Percentiles rank a stretch among this genome's conserved stretches.
Conservation (phyloP, 2,329 filamentous ascomycete species). For the Pseudogymnoascus sp. region DNA sequence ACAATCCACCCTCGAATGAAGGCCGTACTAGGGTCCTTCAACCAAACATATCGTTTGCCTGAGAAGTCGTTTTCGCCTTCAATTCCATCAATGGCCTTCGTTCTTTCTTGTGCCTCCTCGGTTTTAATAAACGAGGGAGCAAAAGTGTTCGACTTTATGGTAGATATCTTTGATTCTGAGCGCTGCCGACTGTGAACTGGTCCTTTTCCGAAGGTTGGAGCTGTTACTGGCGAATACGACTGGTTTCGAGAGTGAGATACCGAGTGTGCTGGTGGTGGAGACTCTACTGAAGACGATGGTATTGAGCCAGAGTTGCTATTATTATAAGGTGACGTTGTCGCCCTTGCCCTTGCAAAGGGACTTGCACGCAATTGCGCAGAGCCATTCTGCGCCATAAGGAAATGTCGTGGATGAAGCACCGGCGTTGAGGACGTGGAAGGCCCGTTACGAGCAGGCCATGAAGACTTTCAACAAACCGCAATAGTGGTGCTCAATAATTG, state of each 20-base stretch:
- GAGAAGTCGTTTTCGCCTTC: conserved; percentile 99
- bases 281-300: conserved; percentile 43
- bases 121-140: conserved; percentile 93
- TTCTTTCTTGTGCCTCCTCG: conserved; percentile 57
- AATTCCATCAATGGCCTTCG: conserved; percentile 59
- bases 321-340: conserved; percentile 54
- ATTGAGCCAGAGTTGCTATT: conserved; percentile 63
- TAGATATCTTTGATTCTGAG: conserved; percentile 58
- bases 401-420: background rate
- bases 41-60: conserved; percentile 96
- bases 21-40: conserved; percentile 76
- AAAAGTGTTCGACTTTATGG: conserved; percentile 70
- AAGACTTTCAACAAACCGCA: background rate
- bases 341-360: conserved; percentile 65
- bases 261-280: conserved; percentile 27
- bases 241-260: conserved; percentile 59
- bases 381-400: conserved; percentile 38
- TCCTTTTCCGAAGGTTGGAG: conserved; percentile 31
- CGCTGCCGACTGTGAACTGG: conserved; percentile 32
- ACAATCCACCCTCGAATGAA: conserved; percentile 92
- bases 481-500: background rate
- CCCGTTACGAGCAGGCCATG: conserved; percentile 7
- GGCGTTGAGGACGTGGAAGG: background rate
- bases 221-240: conserved; percentile 50
- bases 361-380: conserved; percentile 68